Base-by-base conservation (phyloP, 306 rosid genomes). In the Acacia acuminata region DNA sequence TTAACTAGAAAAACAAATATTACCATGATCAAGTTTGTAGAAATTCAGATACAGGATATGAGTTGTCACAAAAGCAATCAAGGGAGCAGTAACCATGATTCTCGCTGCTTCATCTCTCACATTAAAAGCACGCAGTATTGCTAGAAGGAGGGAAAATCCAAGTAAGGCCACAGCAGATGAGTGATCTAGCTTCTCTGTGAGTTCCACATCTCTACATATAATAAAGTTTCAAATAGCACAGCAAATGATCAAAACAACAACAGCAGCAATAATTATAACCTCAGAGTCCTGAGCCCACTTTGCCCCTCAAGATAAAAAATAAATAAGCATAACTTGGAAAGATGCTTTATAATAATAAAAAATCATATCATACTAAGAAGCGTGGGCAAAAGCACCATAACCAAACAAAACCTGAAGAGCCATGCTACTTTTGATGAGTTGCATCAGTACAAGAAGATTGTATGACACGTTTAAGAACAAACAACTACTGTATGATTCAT, bases 31-130 rank as follows among this genome's bases (percentile, higher is more conserved):
- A 81, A 94, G 92, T 48, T 89, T 88, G 60, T 91, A 92, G 88
- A 87, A 92, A 85, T 96, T 96, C 84, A 96, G 94, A 87, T 92
- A 96, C 87, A 96, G 76, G 85, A 94, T 90, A 85, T 96, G 97
- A 48, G 99, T 96, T 55, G 97, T 87, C 80, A 94, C 92, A 78
- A 96, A 92, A 8, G 94, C 92, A 75, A 88, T 47, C 85, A 94
- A 81, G 25, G 99, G 99, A 70, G 98, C 98, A 84, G 94, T 82
- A 85, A 96, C 85, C 98, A 96, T 94, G 82, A 90, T 89, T 87
- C 91, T 89, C n/a, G 93, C 92, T 87, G 97, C 94, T 82, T 92
- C 98, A 86, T 91, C 97, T 86, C 92, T 90, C 83, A 88, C 92
- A 79, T 80, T 74, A 83, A 90, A 86, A 77, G 89, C 80, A 70